Percentiles rank a stretch among this genome's conserved stretches.
phyloP scores from a whole-genome alignment of 306 rosid genomes.

The Amphicarpaea edgeworthii region DNA sequence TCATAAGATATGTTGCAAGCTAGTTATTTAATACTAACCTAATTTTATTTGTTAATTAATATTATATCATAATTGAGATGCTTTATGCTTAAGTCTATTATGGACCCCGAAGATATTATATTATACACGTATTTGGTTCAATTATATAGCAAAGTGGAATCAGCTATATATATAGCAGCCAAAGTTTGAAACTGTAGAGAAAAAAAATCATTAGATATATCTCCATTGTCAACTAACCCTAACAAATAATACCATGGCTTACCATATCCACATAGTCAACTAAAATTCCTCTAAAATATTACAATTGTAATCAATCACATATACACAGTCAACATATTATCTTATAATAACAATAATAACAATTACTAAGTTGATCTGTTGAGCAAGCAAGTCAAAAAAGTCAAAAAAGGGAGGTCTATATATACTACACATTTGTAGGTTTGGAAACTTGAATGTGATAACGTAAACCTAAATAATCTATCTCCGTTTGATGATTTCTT shows the following conservation, averaged over 20 bases:
- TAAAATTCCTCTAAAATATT: slow-evolving; percentile 47
- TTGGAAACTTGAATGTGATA: slow-evolving; percentile 7
- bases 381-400: slow-evolving; percentile 19
- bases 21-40: not conserved
- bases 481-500: not conserved
- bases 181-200: slow-evolving; percentile 50
- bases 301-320: slow-evolving; percentile 57
- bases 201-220: slow-evolving; percentile 30
- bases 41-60: not conserved
- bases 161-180: slow-evolving; percentile 51
- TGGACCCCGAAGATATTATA: not conserved
- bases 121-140: not conserved
- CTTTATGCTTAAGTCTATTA: not conserved
- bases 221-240: slow-evolving; percentile 70
- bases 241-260: slow-evolving; percentile 61
- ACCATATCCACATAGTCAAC: slow-evolving; percentile 61
- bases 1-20: slow-evolving; percentile 2
- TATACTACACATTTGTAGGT: not conserved
- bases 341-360: slow-evolving; percentile 13
- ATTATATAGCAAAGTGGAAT: slow-evolving; percentile 39
- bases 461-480: slow-evolving; percentile 9
- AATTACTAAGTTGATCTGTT: not conserved
- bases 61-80: not conserved
- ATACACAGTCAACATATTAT: not conserved
- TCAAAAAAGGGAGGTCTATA: slow-evolving; percentile 29